Evolutionary conservation across 2,329 filamentous ascomycete species (phyloP).

Genomic region (Emmonsiellopsis sp.): DNA sequence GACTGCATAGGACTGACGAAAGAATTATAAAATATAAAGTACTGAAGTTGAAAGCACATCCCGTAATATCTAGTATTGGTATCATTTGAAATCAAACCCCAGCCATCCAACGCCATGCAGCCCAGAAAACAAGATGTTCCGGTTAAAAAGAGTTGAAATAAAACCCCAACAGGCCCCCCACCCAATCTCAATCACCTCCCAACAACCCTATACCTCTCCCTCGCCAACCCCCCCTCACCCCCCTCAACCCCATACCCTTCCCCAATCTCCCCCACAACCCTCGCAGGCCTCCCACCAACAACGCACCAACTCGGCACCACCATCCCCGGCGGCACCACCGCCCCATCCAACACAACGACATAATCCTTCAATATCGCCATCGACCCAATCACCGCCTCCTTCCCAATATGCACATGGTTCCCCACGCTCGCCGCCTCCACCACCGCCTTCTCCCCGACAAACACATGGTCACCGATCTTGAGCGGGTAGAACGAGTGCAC

Average conservation of each 20-base stretch:
- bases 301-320: conserved; percentile 87
- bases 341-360: conserved; percentile 74
- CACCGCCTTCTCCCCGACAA: conserved; percentile 64
- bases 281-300: conserved; percentile 72
- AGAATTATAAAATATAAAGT: no score
- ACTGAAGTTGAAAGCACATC: background rate
- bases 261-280: conserved; percentile 67
- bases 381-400: conserved; percentile 66
- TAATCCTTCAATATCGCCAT: conserved; percentile 93
- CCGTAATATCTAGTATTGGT: background rate
- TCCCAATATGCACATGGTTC: conserved; percentile 77
- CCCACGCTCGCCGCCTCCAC: conserved; percentile 78
- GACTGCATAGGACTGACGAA: no score
- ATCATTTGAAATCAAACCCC: background rate
- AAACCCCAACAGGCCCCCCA: no score
- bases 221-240: conserved; percentile 34
- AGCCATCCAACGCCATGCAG: background rate
- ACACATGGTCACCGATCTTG: conserved; percentile 90
- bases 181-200: conserved; percentile 18
- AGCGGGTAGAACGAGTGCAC: conserved; percentile 60
- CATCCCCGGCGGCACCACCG: conserved; percentile 77
- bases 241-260: conserved; percentile 39
- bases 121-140: background rate
- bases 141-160: background rate
- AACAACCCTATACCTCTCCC: conserved; percentile 32